Evolutionary conservation across 2,329 filamentous ascomycete genomes (phyloP), one percentile per base, ranked within the genome.

Genomic region (Periconia digitata): DNA sequence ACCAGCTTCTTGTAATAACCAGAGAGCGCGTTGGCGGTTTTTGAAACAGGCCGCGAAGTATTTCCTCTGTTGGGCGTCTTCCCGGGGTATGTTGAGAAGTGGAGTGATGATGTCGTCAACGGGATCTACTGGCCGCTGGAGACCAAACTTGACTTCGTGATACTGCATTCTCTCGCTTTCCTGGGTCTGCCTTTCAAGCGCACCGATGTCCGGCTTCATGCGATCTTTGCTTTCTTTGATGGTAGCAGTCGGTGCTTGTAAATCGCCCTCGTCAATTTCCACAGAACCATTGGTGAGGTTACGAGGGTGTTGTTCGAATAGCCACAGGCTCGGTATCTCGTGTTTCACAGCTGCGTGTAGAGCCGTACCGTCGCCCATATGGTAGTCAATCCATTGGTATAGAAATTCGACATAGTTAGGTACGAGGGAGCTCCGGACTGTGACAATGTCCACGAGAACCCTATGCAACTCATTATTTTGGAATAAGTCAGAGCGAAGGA

Each of bases 341-440:
- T 51, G 53, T 10, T 54, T 48, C 23, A 69, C 37, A n/a, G 66
- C 67, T 29, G 63, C 63, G 40, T 63, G 59, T 40, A 70, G 44
- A 16, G 66, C 67, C 22, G 48, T 62, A 2, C 66, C 67, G 46
- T 66, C 62, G 18, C 65, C 64, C 24, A 63, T 57, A 35, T 62
- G 61, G 38, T 53, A 66, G 50, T 71, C 67, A 41, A 71, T 51
- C 58, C 60, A 65, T 5, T 58, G 54, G 38, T 71, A 71, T 7
- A 71, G 46, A 21, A 67, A 67, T 38, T 71, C 67, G 32, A 71
- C 58, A 22, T 62, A 66, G 45, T 70, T 71, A 1, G 67, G 67
- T 2, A 71, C 59, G 15, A 67, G 43, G 8, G 44, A 47, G 44
- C 52, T 58, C 8, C 56, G 46, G 8, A 55, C 56, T 34, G 69